A percentile compares a stretch with the other conserved stretches of the same genome.
These are phyloP conservation scores for Starmera dryadoides DNA, from an alignment of 805 yeast genomes.

Conservation along the genomic window DNA sequence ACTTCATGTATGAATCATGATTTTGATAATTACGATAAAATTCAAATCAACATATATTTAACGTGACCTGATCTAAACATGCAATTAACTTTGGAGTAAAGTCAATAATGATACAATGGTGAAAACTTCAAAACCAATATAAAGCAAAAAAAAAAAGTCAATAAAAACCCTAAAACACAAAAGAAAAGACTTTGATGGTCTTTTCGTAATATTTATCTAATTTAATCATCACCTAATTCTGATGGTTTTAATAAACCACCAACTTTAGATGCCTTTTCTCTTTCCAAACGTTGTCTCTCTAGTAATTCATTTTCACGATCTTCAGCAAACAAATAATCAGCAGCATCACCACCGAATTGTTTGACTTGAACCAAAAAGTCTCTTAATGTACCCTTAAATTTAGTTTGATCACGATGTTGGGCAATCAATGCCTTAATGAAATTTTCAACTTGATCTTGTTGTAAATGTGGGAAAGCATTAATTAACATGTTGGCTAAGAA, in stretches of 20 bases:
- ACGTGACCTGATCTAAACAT: too few relatives aligned
- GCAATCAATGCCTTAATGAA: constrained; percentile 73
- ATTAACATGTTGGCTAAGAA: constrained; percentile 76
- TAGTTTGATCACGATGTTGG: constrained; percentile 64
- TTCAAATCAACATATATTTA: too few relatives aligned
- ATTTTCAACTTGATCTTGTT: constrained; percentile 71
- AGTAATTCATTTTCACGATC: constrained; percentile 74
- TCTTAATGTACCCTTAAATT: constrained; percentile 79
- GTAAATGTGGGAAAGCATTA: constrained; percentile 89
- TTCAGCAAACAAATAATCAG: constrained; percentile 91
- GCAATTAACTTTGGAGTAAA: too few relatives aligned
- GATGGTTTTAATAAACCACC: constrained; percentile 95
- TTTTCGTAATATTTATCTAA: background rate
- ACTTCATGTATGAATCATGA: too few relatives aligned
- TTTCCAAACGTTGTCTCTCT: constrained; percentile 63
- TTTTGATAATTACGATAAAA: too few relatives aligned
- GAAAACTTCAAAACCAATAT: too few relatives aligned
- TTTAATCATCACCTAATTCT: constrained; percentile 66
- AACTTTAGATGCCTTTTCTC: constrained; percentile 75
- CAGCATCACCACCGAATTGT: constrained; percentile 91
- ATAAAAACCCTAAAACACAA: background rate
- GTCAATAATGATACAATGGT: too few relatives aligned
- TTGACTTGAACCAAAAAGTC: constrained; percentile 96
- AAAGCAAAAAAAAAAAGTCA: too few relatives aligned
- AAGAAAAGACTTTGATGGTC: background rate